Base-by-base conservation (phyloP, 2,329 filamentous ascomycete species). In the Phyllosticta citriasiana region DNA sequence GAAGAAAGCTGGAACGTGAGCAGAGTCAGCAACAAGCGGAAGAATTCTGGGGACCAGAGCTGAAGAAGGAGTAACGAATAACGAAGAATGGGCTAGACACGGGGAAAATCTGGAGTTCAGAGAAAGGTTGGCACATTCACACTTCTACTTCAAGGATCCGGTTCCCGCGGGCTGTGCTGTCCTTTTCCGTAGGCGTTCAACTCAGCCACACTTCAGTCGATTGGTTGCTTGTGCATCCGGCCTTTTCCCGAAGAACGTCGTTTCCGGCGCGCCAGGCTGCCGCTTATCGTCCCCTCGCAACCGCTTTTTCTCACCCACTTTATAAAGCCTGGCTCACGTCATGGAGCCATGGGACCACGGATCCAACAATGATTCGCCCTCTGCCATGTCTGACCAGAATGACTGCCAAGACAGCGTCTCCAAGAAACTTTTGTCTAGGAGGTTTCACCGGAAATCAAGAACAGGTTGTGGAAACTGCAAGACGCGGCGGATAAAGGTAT, bases 21-120 rank as follows among this genome's bases (percentile, higher is more conserved):
- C 71, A 71, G 64, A 74, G 69, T 57, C 65, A 74, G 59, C 81
- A 78, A 64, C 74, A 76, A 58, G 71, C 65, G 52, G 76, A 79
- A 55, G 77, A 79, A 16, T 71, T 80, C 70, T 80, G 72, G 77
- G 78, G 72, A 62, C 74, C 71, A 8, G 69, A 71, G 55, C 59
- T 73, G 55, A 58, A 57, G 52, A 63, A 35, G 33, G 51, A 63
- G 9, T 60, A 24, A 52, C 5, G 2, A n/a, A 16, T 26, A 25
- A 25, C 40, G 26, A 26, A 53, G 14, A 2, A n/a, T 16, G 40
- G 14, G 40, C 7, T 7, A 47, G 12, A n/a, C 3, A 5, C 40
- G 40, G 40, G 14, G 40, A 47, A 7, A 40, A 47, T 2, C 9
- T n/a, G 40, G 40, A 47, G 40, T 47, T 6, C 4, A 4, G 40